Evolutionary conservation across 768 basidiomycete genomes (phyloP).

Genomic region (Sarcodon sp.): DNA sequence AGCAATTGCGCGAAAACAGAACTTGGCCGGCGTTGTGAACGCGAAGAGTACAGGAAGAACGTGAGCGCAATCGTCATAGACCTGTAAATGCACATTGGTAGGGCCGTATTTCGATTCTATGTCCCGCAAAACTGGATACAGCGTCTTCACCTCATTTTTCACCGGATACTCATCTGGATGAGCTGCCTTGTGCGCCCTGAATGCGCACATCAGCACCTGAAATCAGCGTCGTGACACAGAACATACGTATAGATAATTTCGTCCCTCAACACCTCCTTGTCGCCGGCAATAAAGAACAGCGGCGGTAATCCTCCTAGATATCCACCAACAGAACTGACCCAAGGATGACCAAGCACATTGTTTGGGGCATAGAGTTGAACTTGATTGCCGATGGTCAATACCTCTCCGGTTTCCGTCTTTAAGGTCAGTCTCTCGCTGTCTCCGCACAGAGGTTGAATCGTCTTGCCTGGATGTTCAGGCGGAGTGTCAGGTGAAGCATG

Average conservation of each 20-base stretch:
- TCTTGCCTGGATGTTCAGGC: neutral
- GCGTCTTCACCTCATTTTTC: slow-evolving; percentile 24
- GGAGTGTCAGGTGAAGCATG: too few species aligned
- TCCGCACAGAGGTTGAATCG: neutral
- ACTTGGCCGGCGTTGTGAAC: slow-evolving; percentile 70
- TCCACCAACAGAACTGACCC: slow-evolving; percentile 68
- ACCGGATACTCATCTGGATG: slow-evolving; percentile 58
- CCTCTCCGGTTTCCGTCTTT: slow-evolving; percentile 34
- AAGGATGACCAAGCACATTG: slow-evolving; percentile 60
- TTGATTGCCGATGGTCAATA: slow-evolving; percentile 46
- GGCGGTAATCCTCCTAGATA: slow-evolving; percentile 91
- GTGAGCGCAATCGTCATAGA: slow-evolving; percentile 85
- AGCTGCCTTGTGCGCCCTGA: slow-evolving; percentile 84
- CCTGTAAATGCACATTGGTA: slow-evolving; percentile 83
- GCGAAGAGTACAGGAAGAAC: slow-evolving; percentile 62
- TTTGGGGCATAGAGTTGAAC: slow-evolving; percentile 85
- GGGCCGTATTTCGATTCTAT: slow-evolving; percentile 43
- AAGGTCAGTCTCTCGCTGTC: slow-evolving; percentile 29
- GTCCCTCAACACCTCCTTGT: slow-evolving; percentile 86
- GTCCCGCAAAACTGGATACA: slow-evolving; percentile 41
- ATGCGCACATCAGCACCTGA: neutral
- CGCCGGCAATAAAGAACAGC: slow-evolving; percentile 70
- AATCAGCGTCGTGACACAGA: neutral
- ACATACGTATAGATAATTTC: slow-evolving; percentile 80
- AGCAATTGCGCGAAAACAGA: slow-evolving; percentile 68